Evolutionary conservation across 2,329 filamentous ascomycete genomes (phyloP).

Genomic region (Acephala macrosclerotiorum): DNA sequence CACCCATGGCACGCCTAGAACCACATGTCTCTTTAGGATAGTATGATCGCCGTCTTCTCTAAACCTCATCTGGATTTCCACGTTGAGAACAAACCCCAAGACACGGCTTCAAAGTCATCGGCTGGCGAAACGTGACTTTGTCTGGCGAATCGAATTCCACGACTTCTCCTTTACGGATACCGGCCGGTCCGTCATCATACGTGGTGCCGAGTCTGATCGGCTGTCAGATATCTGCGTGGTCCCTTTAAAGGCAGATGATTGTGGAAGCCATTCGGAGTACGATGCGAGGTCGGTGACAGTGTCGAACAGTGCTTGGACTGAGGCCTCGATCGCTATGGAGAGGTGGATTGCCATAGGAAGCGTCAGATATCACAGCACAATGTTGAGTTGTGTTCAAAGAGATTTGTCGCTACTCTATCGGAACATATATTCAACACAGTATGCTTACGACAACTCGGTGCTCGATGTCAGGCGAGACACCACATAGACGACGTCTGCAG

Average conservation of each 20-base stretch:
- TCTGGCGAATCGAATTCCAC: not conserved
- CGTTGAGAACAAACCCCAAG: not conserved
- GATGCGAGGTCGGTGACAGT: not conserved
- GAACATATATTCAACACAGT: not conserved
- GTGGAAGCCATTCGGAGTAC: not conserved
- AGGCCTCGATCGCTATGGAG: not conserved
- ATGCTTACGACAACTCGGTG: not conserved
- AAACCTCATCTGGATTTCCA: not conserved
- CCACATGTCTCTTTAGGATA: not conserved
- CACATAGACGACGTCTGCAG: not conserved
- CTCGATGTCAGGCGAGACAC: not conserved
- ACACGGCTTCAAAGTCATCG: conserved; percentile 2
- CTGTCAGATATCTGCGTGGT: not conserved
- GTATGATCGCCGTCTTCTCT: not conserved
- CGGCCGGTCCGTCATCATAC: not conserved
- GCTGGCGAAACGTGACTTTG: conserved; percentile 3
- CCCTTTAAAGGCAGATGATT: not conserved
- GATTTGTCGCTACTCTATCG: not conserved
- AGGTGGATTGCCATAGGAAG: not conserved
- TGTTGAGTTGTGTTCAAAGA: not conserved
- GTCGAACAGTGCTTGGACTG: not conserved
- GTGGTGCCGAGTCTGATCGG: conserved; percentile 4
- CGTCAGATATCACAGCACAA: not conserved
- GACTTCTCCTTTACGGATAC: conserved; percentile 4
- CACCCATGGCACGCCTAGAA: not conserved